Percentiles rank a stretch among this genome's conserved stretches.
These are phyloP conservation scores for Aspergillus caelatus DNA, from an alignment of 2,329 filamentous ascomycete genomes.

Conservation along the genomic window DNA sequence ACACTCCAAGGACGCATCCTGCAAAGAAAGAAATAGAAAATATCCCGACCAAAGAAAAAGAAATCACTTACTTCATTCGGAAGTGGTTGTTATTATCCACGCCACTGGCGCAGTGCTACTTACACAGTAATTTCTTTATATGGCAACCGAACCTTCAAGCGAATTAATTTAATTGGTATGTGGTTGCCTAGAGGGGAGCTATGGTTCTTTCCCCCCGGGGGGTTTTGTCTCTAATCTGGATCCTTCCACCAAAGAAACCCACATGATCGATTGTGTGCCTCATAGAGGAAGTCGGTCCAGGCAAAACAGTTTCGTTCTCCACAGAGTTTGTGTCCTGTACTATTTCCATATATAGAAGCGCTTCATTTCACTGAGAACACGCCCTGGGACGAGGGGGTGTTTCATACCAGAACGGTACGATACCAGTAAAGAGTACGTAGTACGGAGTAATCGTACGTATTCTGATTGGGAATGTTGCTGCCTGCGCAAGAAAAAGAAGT, in stretches of 20 bases:
- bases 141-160: background rate
- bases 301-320: background rate
- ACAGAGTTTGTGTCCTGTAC: background rate
- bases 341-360: background rate
- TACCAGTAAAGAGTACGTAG: background rate
- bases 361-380: background rate
- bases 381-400: background rate
- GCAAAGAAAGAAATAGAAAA: background rate
- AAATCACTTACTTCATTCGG: background rate
- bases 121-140: background rate
- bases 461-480: conserved; percentile 5
- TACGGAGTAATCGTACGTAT: too few relatives aligned
- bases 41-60: background rate
- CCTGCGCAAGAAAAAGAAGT: background rate
- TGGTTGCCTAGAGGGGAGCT: background rate
- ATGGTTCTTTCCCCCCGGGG: background rate
- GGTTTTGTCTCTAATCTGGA: background rate
- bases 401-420: background rate
- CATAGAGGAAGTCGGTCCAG: background rate
- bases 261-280: background rate
- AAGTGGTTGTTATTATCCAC: background rate
- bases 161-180: background rate
- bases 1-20: background rate
- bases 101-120: background rate
- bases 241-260: background rate